Evolutionary conservation across 1,284 basidiomycete species (phyloP), one percentile per base, ranked within the genome.

Genomic region (Cryptococcus amylolentus): DNA sequence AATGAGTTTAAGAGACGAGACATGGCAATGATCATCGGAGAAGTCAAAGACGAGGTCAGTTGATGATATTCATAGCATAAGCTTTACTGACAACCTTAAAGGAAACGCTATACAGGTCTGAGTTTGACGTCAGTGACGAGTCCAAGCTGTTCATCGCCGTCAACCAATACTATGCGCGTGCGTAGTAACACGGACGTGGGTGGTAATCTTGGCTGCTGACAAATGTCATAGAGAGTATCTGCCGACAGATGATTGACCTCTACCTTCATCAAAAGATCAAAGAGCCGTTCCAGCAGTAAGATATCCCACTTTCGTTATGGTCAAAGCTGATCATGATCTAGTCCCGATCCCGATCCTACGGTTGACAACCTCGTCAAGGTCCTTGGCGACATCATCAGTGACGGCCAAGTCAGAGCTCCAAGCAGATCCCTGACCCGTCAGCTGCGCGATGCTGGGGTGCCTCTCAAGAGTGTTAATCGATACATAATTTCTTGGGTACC

Each of bases 1-100:
- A 31, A 47, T 4, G 47, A 54, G 49, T 59, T 65, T 37, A 57
- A 55, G 13, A 49, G 45, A 23, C 61, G 63, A 47, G 56, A 56
- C 42, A 62, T 68, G 55, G 57, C 61, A 12, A 35, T 64, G 18
- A 51, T 64, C 42, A 61, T 68, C 37, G 66, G 66, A 45, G 66
- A 68, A 52, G 57, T 58, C 27, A 35, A 58, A 23, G 40, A 62
- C 35, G 66, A 68, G 49, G 58, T 60, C 31, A 43, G 51, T 51
- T 35, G 3, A 9, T 31, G 40, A 43, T 8, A n/a, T 14, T 35
- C 23, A 37, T 26, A 28, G 18, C 42, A 6, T 26, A 18, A 28
- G 40, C 26, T 39, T 49, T 23, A 50, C 49, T 54, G 35, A 10
- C 10, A 28, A 9, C n/a, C 6, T 40, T 10, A 3, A 16, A 58